Base-by-base conservation (phyloP, 306 rosid genomes). In the Prosopis cineraria region DNA sequence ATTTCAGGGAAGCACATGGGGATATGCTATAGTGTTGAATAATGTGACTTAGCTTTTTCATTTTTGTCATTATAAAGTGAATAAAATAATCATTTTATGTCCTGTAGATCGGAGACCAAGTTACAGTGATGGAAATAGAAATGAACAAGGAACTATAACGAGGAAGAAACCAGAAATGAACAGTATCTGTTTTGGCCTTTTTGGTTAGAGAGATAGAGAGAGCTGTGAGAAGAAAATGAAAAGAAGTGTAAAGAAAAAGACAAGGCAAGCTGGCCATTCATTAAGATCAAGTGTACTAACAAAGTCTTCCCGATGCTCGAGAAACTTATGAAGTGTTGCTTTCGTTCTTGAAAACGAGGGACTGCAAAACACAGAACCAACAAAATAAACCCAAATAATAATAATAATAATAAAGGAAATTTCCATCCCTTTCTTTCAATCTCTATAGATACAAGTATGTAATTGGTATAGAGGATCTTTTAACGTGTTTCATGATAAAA, bases 321-420 rank as follows among this genome's bases (percentile, higher is more conserved):
- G 93, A 84, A 80, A 81, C 76, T 78, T 74, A 78, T 76, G 94
- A 93, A 72, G 70, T 27, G 98, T 93, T 88, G 85, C 96, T 90
- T 88, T 93, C 98, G 43, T 78, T 52, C 33, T 12, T 58, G n/a
- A 58, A 58, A 27, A 27, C 36, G 12, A 58, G 65, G 31, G 34
- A 56, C 33, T 12, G 34, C 1, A 24, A n/a, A n/a, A 20, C 7
- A 55, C 31, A 55, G 31, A 24, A 55, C 31, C 14, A 10, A 55
- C 31, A 10, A 55, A 24, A 9, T 55, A 55, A 55, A 22, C 6
- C 31, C 13, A 22, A 19, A n/a, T n/a, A 5, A 7, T 3, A 44
- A 44, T 14, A 45, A n/a, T n/a, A 47, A 20, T 20, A 55, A 55
- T 52, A 16, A 50, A 52, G 6, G 4, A 31, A 1, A 31, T 47